Evolutionary conservation across 371 early-diverging fungal species (phyloP).

Genomic region (Parasitella parasitica): DNA sequence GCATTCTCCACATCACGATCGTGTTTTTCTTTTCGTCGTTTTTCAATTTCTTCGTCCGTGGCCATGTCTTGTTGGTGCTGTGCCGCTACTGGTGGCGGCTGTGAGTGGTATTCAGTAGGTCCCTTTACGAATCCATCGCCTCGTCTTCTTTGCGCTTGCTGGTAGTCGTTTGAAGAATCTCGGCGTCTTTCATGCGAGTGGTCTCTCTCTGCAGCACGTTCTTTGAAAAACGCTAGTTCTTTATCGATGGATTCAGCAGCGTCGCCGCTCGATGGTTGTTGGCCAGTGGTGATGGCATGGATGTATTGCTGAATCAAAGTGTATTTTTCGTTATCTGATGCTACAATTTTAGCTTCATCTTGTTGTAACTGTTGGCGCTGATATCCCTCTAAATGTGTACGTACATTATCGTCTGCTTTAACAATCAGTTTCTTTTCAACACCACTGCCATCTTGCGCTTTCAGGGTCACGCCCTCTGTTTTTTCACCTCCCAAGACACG

Average conservation of each 20-base stretch:
- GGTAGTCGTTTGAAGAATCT: conserved; percentile 17
- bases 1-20: conserved; percentile 67
- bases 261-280: conserved; percentile 11
- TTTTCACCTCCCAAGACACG: conserved; percentile 68
- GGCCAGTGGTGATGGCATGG: conserved; percentile 40
- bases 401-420: conserved; percentile 74
- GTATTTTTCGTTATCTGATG: conserved; percentile 12
- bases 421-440: conserved; percentile 64
- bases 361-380: conserved; percentile 43
- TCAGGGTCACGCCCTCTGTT: conserved; percentile 48
- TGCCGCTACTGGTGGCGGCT: neutral
- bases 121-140: conserved; percentile 28
- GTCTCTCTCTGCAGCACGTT: conserved; percentile 62
- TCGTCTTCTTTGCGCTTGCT: conserved; percentile 13
- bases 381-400: conserved; percentile 62
- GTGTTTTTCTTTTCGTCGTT: conserved; percentile 59
- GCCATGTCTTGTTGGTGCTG: conserved; percentile 12
- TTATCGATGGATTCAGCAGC: conserved; percentile 50
- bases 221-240: conserved; percentile 67
- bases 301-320: conserved; percentile 11
- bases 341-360: conserved; percentile 2
- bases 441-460: conserved; percentile 58
- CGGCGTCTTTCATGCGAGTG: conserved; percentile 43
- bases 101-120: conserved; percentile 2
- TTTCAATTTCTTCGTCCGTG: conserved; percentile 71